A percentile compares a stretch with the other conserved stretches of the same genome.
phyloP scores from a whole-genome alignment of 495 filamentous ascomycete genomes.

The Friedmanniomyces endolithicus region DNA sequence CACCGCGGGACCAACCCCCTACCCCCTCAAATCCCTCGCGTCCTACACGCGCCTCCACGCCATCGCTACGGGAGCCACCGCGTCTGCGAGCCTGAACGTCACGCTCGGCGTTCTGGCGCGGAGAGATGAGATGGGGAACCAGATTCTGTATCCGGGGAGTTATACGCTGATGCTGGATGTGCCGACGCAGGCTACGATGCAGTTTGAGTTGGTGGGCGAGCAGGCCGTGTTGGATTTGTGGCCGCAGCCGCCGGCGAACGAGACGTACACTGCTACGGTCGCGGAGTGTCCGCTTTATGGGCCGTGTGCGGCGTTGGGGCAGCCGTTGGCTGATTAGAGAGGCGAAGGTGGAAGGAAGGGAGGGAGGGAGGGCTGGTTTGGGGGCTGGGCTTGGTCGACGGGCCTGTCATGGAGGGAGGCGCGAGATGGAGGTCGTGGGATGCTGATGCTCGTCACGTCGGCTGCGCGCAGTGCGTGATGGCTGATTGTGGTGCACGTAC shows the following conservation, averaged over 20 bases:
- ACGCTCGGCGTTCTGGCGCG: slow-evolving; percentile 48
- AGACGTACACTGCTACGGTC: not conserved
- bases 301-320: not conserved
- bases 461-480: too few relatives aligned
- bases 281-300: not conserved
- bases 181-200: slow-evolving; percentile 26
- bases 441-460: too few relatives aligned
- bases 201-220: slow-evolving; percentile 37
- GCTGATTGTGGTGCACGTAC: too few relatives aligned
- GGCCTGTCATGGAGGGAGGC: too few relatives aligned
- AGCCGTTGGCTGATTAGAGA: too few relatives aligned
- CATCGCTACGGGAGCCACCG: slow-evolving; percentile 32
- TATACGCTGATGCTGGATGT: slow-evolving; percentile 49
- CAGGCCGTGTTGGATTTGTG: slow-evolving; percentile 34
- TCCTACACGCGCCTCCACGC: slow-evolving; percentile 43
- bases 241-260: slow-evolving; percentile 27
- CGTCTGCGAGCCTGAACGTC: slow-evolving; percentile 35
- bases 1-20: slow-evolving; percentile 44
- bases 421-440: too few relatives aligned
- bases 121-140: slow-evolving; percentile 45
- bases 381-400: too few relatives aligned
- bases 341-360: too few relatives aligned
- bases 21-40: slow-evolving; percentile 52
- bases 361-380: too few relatives aligned
- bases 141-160: slow-evolving; percentile 51